Conservation (phyloP, 331 rosid species). For the Pyrus hybrid region DNA sequence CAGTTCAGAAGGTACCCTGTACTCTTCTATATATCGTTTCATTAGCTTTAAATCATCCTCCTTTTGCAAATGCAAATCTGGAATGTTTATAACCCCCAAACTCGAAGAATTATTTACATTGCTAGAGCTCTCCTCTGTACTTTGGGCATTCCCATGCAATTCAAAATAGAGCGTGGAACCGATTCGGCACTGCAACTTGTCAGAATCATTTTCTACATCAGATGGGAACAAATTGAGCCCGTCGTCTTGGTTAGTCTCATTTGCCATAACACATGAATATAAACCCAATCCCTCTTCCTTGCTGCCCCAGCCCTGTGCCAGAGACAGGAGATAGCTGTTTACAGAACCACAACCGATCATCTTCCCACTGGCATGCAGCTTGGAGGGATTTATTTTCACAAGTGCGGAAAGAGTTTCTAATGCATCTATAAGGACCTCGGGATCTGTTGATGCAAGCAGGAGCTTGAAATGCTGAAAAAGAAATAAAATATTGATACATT, state of each 20-base stretch:
- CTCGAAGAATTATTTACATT: slow-evolving; percentile 34
- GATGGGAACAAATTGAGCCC: slow-evolving; percentile 77
- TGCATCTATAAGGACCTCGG: slow-evolving; percentile 80
- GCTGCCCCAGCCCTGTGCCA: slow-evolving; percentile 99
- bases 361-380: slow-evolving; percentile 90
- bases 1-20: slow-evolving; percentile 62
- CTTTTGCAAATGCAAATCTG: slow-evolving; percentile 72
- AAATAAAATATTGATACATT: not conserved
- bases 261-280: slow-evolving; percentile 79
- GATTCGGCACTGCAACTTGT: slow-evolving; percentile 61
- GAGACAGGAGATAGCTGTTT: slow-evolving; percentile 81
- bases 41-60: slow-evolving; percentile 69
- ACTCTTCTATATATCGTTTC: slow-evolving; percentile 78
- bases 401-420: slow-evolving; percentile 90
- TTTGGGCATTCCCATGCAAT: slow-evolving; percentile 60
- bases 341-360: slow-evolving; percentile 93
- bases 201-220: slow-evolving; percentile 56
- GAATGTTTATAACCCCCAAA: slow-evolving; percentile 72
- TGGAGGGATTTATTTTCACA: slow-evolving; percentile 89
- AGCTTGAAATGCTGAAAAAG: slow-evolving; percentile 89
- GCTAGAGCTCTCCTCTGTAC: slow-evolving; percentile 34
- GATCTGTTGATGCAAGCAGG: slow-evolving; percentile 86
- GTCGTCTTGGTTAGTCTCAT: slow-evolving; percentile 65
- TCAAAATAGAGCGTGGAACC: slow-evolving; percentile 97
- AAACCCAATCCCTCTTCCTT: slow-evolving; percentile 98